Evolutionary conservation across 768 basidiomycete species (phyloP), one percentile per base, ranked within the genome.

Genomic region (Boletus rufocinnamomeus): DNA sequence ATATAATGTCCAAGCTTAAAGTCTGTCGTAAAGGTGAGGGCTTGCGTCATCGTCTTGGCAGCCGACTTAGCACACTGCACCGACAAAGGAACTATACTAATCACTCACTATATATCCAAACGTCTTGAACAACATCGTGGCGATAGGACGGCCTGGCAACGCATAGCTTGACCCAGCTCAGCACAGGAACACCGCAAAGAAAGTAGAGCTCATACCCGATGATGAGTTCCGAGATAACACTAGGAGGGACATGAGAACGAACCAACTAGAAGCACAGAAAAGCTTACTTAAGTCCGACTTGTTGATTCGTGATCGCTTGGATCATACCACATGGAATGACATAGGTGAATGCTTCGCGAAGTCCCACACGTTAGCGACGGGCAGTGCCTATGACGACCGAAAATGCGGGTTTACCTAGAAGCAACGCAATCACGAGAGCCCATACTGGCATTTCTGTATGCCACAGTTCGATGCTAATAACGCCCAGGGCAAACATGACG

Each of bases 61-160:
- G 32, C 53, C 27, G 7, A 11, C 2, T 69, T n/a, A 64, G 55
- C 34, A 25, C 3, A 3, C 1, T 16, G 23, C 41, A 11, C 7
- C 0, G 17, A 34, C 6, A 2, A 3, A 45, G 16, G 23, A 27
- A n/a, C 6, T 1, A 25, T 9, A 28, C n/a, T 9, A 4, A 28
- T 10, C 40, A 47, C 68, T 37, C 28, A 74, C 85, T 57, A 87
- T 85, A 64, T 89, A 90, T 34, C 90, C 89, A 79, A 80, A 90
- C 0, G 87, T 88, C 82, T 90, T 92, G 81, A 91, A 91, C 77
- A 92, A 76, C 90, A 93, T 91, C 80, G 85, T 89, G 0, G 91
- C 90, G 56, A 92, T 70, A 6, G 91, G 89, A 17, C 82, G 82
- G 2, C 92, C 91, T 14, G 91, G 92, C 43, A 90, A 79, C 27